A percentile compares a stretch with the other conserved stretches of the same genome.
Evolutionary conservation across 345 rosid genomes (phyloP).

Genomic region (Eucalyptus erythrocorys): DNA sequence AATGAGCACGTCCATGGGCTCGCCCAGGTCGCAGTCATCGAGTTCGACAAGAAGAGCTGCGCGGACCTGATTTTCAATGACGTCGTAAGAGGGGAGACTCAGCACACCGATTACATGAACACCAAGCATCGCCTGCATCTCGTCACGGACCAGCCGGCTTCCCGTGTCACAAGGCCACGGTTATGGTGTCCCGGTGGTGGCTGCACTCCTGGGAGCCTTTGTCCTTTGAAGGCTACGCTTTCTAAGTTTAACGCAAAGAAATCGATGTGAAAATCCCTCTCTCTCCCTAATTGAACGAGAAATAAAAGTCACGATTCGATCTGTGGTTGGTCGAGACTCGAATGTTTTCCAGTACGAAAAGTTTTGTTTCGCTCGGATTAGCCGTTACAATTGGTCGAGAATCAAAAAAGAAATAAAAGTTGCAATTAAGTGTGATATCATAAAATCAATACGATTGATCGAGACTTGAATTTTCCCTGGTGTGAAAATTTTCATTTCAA

Average conservation of each 20-base stretch:
- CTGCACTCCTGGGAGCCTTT: background rate
- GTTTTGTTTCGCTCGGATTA: background rate
- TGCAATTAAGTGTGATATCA: background rate
- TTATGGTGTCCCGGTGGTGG: background rate
- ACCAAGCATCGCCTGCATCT: background rate
- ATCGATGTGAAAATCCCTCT: background rate
- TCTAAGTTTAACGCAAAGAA: background rate
- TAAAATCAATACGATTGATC: too few relatives aligned
- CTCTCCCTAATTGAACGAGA: background rate
- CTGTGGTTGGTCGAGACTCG: background rate
- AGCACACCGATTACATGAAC: too few relatives aligned
- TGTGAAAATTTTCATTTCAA: too few relatives aligned
- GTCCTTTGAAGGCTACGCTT: background rate
- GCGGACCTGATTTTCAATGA: background rate
- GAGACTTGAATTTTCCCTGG: too few relatives aligned
- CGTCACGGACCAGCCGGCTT: background rate
- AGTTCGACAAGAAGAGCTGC: background rate
- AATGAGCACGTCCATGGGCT: background rate
- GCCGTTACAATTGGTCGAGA: background rate
- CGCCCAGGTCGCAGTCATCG: background rate
- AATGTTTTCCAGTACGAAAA: background rate
- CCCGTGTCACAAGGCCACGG: background rate
- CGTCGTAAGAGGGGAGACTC: background rate
- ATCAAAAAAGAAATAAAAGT: background rate
- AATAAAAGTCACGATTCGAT: background rate